Evolutionary conservation across 352 stramenopile species (phyloP), one percentile per base, ranked within the genome.

Genomic region (Phytophthora palmivora): DNA sequence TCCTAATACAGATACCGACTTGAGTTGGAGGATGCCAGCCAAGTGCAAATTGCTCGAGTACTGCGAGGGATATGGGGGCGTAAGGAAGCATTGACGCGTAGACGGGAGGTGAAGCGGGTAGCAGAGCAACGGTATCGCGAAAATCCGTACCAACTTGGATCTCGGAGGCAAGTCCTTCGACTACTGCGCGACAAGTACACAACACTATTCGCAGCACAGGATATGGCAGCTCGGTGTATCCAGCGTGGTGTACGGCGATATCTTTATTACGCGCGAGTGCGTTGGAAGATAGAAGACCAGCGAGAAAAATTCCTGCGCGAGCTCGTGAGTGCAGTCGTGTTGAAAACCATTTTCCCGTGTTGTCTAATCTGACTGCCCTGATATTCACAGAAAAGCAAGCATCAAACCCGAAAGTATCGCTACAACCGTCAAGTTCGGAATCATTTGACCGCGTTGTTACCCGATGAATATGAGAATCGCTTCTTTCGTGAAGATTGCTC

Each of bases 1-100:
- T n/a, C 4, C 8, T 46, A 26, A 36, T 43, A 26, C 63, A 91
- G 82, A 67, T 70, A 79, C 30, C 82, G 71, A 2, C 58, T 94
- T 7, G 81, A 91, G 14, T 56, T 86, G 18, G 80, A 94, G 65
- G 73, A 88, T 49, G 72, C 77, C 7, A 89, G 78, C 18, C 84
- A 94, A 52, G 48, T 84, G 6, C 79, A 91, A 63, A 86, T 94
- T 22, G 80, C 79, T 0, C 75, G 80, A 1, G 70, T 91, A 1
- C 46, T 91, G 2, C 72, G 84, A 9, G 84, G 84, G 0, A 72
- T 92, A 19, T 89, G 82, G 71, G 84, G 74, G 0, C 74, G 84
- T 10, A 59, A 71, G 18, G 45, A 8, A 10, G 79, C 67, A 3
- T 44, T 38, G 0, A 19, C n/a, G 19, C 57, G 58, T 1, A 67